Base-by-base conservation (phyloP, 352 stramenopile species). In the Globisporangium abappressorium region DNA sequence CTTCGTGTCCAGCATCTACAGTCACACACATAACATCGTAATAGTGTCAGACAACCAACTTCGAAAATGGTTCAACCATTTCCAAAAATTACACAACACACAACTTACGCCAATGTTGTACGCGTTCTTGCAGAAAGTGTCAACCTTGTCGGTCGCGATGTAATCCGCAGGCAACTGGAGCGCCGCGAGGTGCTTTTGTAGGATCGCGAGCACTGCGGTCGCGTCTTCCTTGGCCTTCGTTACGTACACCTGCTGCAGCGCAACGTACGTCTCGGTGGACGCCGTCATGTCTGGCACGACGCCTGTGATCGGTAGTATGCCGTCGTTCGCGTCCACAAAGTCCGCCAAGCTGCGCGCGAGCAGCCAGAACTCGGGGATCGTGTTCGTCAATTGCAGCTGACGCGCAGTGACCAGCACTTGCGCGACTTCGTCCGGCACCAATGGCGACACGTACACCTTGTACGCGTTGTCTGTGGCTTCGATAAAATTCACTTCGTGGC, bases 211-310 rank as follows among this genome's bases (percentile, higher is more conserved):
- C 5, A 94, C 81, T 11, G 74, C 62, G 0, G 59, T 73, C 0
- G 82, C 80, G 65, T 97, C 91, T 24, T 82, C 60, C 61, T 95
- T 81, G 1, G 95, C 96, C 75, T 98, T 97, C 28, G 73, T 70
- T 34, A 93, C 76, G 78, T 99, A 99, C 4, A 98, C 68, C 24
- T 94, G 76, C 77, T 99, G 97, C 61, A 99, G 75, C 56, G 85
- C 77, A 6, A 99, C 88, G 77, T 98, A 99, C 11, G 71, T 78
- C n/a, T 96, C 80, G 1, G 97, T 99, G 12, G 95, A 96, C 15
- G 94, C 89, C 7, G 97, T 99, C 96, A 99, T 99, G 66, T 99
- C 98, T 0, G 97, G 97, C 30, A 99, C 91, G 12, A 90, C 87
- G 3, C 96, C 96, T 36, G 91, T 92, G n/a, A 98, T 75, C 4